Conservation (phyloP, 2,329 filamentous ascomycete species). For the Onygenales sp. region DNA sequence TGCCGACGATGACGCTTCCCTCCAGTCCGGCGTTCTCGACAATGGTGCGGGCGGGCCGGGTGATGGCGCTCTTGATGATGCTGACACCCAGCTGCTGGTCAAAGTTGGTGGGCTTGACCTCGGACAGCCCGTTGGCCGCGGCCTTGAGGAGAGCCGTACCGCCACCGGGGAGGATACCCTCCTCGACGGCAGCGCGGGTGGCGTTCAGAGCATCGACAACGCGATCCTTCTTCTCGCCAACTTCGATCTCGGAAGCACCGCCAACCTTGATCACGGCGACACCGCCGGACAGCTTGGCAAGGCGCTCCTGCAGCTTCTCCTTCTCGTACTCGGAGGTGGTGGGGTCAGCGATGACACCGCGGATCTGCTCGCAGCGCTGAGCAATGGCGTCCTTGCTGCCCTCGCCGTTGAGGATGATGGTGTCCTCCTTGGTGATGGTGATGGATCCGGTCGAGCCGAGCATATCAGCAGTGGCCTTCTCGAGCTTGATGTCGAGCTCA, state of each 20-base stretch:
- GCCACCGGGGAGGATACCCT: conserved; percentile 97
- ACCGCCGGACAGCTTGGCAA: conserved; percentile 97
- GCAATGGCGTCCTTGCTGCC: conserved; percentile 87
- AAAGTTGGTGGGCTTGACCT: conserved; percentile 87
- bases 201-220: conserved; percentile 98
- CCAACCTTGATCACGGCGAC: conserved; percentile 99
- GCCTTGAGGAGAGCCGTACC: conserved; percentile 98
- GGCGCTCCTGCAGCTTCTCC: conserved; percentile 99
- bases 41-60: conserved; percentile 84
- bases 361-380: conserved; percentile 98
- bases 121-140: conserved; percentile 72
- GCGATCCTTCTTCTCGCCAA: conserved; percentile 99
- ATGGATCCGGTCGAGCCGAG: conserved; percentile 95
- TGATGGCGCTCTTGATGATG: conserved; percentile 98
- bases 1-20: conserved; percentile 92
- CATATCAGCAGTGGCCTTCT: conserved; percentile 94
- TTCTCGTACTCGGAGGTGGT: conserved; percentile 98
- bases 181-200: conserved; percentile 94
- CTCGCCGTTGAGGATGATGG: conserved; percentile 94
- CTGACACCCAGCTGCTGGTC: conserved; percentile 97
- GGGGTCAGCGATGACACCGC: conserved; percentile 88
- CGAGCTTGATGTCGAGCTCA: conserved; percentile 97
- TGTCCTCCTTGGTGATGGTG: conserved; percentile 99
- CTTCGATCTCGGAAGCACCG: conserved; percentile 94
- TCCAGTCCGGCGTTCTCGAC: conserved; percentile 97